Percentiles rank a stretch among this genome's conserved stretches.
These are phyloP conservation scores for Rhodomyrtus tomentosa DNA, from an alignment of 345 rosid genomes.

Conservation along the genomic window DNA sequence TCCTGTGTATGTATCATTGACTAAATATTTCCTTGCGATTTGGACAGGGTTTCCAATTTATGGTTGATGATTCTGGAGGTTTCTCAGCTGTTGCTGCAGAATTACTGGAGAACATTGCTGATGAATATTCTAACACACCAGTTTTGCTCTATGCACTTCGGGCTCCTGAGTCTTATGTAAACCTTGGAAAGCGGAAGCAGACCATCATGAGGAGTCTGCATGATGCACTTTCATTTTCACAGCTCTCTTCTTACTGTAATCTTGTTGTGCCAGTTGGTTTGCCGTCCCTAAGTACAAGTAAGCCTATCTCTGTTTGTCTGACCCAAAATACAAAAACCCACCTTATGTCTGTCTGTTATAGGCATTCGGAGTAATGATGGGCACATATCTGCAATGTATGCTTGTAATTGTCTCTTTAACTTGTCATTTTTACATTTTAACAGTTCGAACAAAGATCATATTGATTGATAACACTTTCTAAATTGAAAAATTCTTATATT, in stretches of 20 bases:
- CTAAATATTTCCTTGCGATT: background rate
- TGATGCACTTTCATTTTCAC: constrained; percentile 76
- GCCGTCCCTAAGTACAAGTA: constrained; percentile 63
- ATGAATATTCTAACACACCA: constrained; percentile 67
- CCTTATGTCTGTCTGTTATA: background rate
- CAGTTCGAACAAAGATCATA: background rate
- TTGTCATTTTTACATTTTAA: background rate
- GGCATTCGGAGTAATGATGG: background rate
- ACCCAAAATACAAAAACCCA: background rate
- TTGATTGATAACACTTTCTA: background rate
- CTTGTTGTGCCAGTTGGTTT: constrained; percentile 78
- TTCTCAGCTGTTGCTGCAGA: constrained; percentile 77
- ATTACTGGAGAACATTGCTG: constrained; percentile 70
- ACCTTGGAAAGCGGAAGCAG: constrained; percentile 30
- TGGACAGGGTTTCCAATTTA: constrained; percentile 77
- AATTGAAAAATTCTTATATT: background rate
- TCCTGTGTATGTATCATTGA: background rate
- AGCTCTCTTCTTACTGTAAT: constrained; percentile 53
- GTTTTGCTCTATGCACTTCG: constrained; percentile 60
- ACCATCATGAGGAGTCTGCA: constrained; percentile 51
- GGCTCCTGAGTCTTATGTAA: constrained; percentile 38
- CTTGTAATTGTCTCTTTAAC: background rate
- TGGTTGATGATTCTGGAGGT: constrained; percentile 84
- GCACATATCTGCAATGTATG: background rate
- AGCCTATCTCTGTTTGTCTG: background rate